Percentiles rank a stretch among this genome's conserved stretches.
Evolutionary conservation across 2,329 filamentous ascomycete species (phyloP).

Genomic region (Colletotrichum musae): DNA sequence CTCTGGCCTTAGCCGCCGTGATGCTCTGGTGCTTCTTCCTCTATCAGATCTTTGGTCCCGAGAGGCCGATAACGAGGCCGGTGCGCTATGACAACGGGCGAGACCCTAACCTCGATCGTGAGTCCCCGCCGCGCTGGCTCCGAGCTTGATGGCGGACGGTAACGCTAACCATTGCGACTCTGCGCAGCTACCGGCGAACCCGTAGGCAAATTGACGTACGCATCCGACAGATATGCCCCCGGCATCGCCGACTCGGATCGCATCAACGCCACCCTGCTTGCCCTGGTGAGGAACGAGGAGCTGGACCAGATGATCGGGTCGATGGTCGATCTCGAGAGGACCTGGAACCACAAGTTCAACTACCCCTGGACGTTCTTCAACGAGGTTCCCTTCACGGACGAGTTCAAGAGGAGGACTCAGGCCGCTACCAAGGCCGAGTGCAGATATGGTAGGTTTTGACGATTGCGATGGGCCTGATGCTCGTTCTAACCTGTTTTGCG

Average conservation of each 20-base stretch:
- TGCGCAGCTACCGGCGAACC: slow-evolving; percentile 84
- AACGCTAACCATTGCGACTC: slow-evolving; percentile 26
- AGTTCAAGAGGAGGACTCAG: slow-evolving; percentile 88
- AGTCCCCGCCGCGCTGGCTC: slow-evolving; percentile 50
- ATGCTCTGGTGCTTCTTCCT: slow-evolving; percentile 84
- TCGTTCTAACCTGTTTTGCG: slow-evolving; percentile 36
- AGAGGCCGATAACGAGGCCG: slow-evolving; percentile 56
- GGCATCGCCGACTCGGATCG: slow-evolving; percentile 83
- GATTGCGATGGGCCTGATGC: background rate
- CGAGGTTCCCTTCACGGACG: slow-evolving; percentile 91
- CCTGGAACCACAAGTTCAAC: slow-evolving; percentile 99
- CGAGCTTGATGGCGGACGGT: background rate
- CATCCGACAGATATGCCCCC: slow-evolving; percentile 82
- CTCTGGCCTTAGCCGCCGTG: slow-evolving; percentile 79
- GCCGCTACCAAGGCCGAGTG: slow-evolving; percentile 91
- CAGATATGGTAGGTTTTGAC: slow-evolving; percentile 75
- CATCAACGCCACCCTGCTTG: slow-evolving; percentile 93
- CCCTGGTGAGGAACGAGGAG: slow-evolving; percentile 94
- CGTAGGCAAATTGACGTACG: slow-evolving; percentile 80
- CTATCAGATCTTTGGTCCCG: slow-evolving; percentile 78
- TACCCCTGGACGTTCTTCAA: slow-evolving; percentile 99
- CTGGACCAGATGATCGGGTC: slow-evolving; percentile 86
- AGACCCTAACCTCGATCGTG: slow-evolving; percentile 91
- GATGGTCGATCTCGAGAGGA: slow-evolving; percentile 92
- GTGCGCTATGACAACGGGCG: slow-evolving; percentile 53